These are phyloP conservation scores for Gossypium stocksii DNA, from an alignment of 345 rosid species.

Conservation along the genomic window DNA sequence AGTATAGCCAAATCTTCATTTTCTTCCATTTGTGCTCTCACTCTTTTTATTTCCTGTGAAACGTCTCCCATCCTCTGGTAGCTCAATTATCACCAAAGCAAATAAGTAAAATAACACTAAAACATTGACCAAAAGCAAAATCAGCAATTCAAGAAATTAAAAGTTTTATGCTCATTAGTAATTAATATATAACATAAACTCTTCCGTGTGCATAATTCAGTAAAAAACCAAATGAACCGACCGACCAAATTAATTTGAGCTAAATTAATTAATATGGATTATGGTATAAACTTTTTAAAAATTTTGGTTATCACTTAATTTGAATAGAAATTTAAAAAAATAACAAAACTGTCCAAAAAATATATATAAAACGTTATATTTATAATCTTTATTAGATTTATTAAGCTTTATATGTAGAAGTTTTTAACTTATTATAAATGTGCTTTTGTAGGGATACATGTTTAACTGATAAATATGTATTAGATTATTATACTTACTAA, in stretches of 20 bases:
- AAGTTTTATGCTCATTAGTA: background rate
- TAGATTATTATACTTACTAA: background rate
- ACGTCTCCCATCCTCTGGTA: slow-evolving; percentile 77
- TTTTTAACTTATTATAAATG: background rate
- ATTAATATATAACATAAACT: background rate
- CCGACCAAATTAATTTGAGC: background rate
- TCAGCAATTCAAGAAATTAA: background rate
- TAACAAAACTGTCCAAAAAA: background rate
- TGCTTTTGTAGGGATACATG: background rate
- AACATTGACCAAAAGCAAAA: background rate
- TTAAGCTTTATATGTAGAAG: background rate
- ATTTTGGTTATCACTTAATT: too few relatives aligned
- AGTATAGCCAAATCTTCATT: slow-evolving; percentile 73
- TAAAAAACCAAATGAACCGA: background rate
- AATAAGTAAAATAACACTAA: background rate
- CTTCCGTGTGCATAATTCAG: background rate
- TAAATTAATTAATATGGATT: background rate
- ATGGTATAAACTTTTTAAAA: too few relatives aligned
- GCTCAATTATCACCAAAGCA: slow-evolving; percentile 9
- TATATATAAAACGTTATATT: background rate
- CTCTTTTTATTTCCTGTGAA: slow-evolving; percentile 82
- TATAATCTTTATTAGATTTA: background rate
- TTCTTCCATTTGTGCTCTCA: slow-evolving; percentile 93
- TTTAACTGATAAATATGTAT: background rate
- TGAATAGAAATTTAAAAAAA: background rate